phyloP scores from a whole-genome alignment of 176 grass and related monocot species.

The Zoysia pacifica region DNA sequence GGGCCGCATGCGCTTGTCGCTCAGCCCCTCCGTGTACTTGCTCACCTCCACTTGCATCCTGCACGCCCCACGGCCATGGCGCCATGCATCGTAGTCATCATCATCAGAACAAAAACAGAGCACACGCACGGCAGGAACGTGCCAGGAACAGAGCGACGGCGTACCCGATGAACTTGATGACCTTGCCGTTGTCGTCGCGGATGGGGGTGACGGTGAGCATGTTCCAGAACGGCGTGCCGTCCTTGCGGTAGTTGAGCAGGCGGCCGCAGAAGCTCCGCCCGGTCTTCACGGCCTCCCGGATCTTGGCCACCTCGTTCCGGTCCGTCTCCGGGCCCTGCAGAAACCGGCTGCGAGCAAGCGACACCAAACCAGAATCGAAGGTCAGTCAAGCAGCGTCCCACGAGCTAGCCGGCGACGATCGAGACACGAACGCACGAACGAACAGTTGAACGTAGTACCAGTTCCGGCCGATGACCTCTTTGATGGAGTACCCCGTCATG shows the following conservation, averaged over 20 bases:
- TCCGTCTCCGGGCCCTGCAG: slow-evolving; percentile 90
- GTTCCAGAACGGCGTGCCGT: slow-evolving; percentile 90
- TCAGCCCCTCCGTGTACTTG: slow-evolving; percentile 96
- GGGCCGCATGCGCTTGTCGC: slow-evolving; percentile 81
- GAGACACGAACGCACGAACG: no score
- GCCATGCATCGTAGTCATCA: no score
- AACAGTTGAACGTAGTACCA: slow-evolving; percentile 18
- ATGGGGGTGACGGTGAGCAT: slow-evolving; percentile 93
- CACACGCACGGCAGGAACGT: no score
- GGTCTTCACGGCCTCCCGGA: slow-evolving; percentile 67
- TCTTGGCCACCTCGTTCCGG: slow-evolving; percentile 62
- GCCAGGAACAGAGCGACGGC: no score
- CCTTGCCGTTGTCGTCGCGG: slow-evolving; percentile 68
- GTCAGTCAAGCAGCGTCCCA: no score
- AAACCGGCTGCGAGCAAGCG: slow-evolving; percentile 42
- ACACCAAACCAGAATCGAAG: no score
- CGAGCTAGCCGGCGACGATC: no score
- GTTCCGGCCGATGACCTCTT: slow-evolving; percentile 78
- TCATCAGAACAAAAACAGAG: no score
- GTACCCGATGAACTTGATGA: slow-evolving; percentile 89
- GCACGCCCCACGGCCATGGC: no score
- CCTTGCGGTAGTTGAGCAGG: slow-evolving; percentile 91
- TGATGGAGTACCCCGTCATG: slow-evolving; percentile 79
- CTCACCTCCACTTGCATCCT: slow-evolving; percentile 99
- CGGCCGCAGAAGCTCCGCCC: slow-evolving; percentile 86